Base-by-base conservation (phyloP, 2,329 filamentous ascomycete genomes). In the Elsinoe fawcettii region DNA sequence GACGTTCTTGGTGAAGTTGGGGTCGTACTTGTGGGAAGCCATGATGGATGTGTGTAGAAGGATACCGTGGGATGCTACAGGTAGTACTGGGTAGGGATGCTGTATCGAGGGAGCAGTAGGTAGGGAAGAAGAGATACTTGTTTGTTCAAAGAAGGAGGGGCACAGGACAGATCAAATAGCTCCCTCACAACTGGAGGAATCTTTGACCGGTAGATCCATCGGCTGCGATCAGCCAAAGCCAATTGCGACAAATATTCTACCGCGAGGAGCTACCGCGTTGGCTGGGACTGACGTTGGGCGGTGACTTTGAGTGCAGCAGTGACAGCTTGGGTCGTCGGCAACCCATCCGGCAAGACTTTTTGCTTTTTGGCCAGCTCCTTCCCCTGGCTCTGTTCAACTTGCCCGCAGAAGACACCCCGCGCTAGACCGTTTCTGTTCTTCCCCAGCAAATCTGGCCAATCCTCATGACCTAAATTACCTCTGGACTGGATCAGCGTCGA, bases 1-100 rank as follows among this genome's bases (percentile, higher is more conserved):
- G 72, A 90, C 86, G 70, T 83, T 79, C 64, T 83, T 73, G 55
- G 88, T 92, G 76, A 91, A 90, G 73, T 80, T 81, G 64, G 87
- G 87, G 70, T 92, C 87, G 75, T 88, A 90, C 63, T 74, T 71
- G 65, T 47, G 23, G 25, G 37, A 23, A 16, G 54, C 54, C 54
- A 56, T 56, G 27, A 9, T 9, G 27, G 27, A 9, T 9, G 27
- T 30, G 27, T 56, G 39, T 47, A 41, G 30, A 11, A 20, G 51
- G 12, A 36, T 30, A 12, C 8, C 8, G 23, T 20, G 36, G 32
- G 18, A 32, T 32, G 49, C 23, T 34, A 20, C n/a, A 22, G 49
- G 23, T 43, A 55, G 14, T 34, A 14, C 16, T 34, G 3, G 23
- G 11, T 23, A 6, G 14, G 25, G 14, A 51, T 55, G 20, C 6